Conservation (phyloP, 805 yeast genomes). For the Myxozyma monticola region DNA sequence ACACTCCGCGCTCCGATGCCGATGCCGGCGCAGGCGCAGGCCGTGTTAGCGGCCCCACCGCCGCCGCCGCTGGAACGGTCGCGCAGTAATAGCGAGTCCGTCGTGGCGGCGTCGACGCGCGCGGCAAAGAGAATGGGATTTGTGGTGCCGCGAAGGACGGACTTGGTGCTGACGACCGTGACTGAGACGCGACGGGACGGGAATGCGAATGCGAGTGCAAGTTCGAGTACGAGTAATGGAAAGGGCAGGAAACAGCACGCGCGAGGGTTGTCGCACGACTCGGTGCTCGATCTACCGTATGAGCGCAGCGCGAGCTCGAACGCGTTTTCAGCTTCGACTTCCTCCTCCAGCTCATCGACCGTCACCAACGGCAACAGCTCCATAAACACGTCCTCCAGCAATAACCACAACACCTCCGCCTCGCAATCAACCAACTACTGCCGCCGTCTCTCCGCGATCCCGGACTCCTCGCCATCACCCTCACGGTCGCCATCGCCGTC, state of each 20-base stretch:
- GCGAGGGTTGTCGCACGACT: constrained; percentile 33
- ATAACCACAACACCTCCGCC: constrained; percentile 3
- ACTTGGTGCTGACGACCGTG: constrained; percentile 27
- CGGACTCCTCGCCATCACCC: not conserved
- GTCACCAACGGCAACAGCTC: constrained; percentile 6
- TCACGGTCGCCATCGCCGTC: not conserved
- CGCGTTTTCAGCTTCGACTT: not conserved
- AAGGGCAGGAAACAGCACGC: too few relatives aligned
- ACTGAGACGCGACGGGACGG: constrained; percentile 4
- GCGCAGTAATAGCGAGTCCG: constrained; percentile 33
- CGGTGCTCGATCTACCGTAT: constrained; percentile 19
- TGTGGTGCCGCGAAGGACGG: constrained; percentile 26
- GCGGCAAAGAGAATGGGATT: constrained; percentile 34
- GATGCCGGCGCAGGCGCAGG: not conserved
- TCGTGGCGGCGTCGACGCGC: constrained; percentile 15
- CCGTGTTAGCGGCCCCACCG: not conserved
- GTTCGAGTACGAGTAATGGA: not conserved
- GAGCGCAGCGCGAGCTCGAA: constrained; percentile 1
- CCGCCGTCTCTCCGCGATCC: too few relatives aligned
- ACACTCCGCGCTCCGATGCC: not conserved
- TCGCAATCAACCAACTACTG: not conserved
- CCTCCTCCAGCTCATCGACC: constrained; percentile 6
- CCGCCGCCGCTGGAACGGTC: constrained; percentile 24
- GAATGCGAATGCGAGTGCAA: not conserved
- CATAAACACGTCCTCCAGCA: not conserved